phyloP scores from a whole-genome alignment of 2,329 filamentous ascomycete species.

The Trichoderma koningiopsis region DNA sequence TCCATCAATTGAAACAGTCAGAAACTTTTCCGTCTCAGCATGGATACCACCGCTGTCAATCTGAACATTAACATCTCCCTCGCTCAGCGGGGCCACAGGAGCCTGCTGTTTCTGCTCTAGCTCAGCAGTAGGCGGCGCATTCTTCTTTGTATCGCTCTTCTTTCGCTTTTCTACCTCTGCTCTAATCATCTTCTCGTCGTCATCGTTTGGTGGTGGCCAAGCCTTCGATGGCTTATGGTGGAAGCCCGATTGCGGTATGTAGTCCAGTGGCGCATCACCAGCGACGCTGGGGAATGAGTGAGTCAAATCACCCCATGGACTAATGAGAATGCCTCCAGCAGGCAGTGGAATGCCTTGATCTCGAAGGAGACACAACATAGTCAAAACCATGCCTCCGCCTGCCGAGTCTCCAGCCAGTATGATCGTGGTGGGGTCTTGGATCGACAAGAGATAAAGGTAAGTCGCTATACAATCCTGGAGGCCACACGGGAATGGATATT shows the following conservation, averaged over 20 bases:
- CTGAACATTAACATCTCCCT: slow-evolving; percentile 30
- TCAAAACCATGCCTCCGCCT: slow-evolving; percentile 86
- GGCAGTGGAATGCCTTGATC: slow-evolving; percentile 83
- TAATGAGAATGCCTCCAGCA: slow-evolving; percentile 86
- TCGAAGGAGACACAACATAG: slow-evolving; percentile 75
- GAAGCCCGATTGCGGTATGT: slow-evolving; percentile 86
- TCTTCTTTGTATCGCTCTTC: slow-evolving; percentile 31
- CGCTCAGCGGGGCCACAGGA: slow-evolving; percentile 36
- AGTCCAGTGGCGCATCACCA: slow-evolving; percentile 73
- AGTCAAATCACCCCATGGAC: slow-evolving; percentile 93
- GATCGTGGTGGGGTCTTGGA: slow-evolving; percentile 79
- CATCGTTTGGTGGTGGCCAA: slow-evolving; percentile 90
- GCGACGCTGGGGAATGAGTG: slow-evolving; percentile 94
- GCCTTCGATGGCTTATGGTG: slow-evolving; percentile 83
- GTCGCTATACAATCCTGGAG: slow-evolving; percentile 86
- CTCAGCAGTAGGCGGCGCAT: slow-evolving; percentile 29
- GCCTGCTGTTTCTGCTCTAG: slow-evolving; percentile 41
- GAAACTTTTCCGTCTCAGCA: slow-evolving; percentile 37
- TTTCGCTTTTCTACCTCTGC: slow-evolving; percentile 51
- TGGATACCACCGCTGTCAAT: slow-evolving; percentile 36
- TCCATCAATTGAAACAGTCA: slow-evolving; percentile 72
- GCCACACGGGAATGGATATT: slow-evolving; percentile 94
- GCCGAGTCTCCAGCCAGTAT: slow-evolving; percentile 91
- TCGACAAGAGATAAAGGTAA: slow-evolving; percentile 78
- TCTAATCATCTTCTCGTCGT: slow-evolving; percentile 64